These are phyloP conservation scores for Saccharomyces hybrid DNA, from an alignment of 1,139 yeast species.

Conservation along the genomic window DNA sequence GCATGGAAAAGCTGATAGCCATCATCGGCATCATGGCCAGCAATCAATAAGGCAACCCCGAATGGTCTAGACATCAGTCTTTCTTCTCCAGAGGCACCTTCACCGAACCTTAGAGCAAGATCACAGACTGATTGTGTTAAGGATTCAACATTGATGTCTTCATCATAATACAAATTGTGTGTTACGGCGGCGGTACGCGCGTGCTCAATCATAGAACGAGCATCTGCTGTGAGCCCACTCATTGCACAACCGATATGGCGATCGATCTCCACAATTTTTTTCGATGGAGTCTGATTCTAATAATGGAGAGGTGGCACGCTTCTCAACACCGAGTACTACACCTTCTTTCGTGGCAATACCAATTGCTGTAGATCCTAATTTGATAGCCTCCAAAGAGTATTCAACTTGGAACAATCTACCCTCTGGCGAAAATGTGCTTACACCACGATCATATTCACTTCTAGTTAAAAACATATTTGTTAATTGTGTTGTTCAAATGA, in stretches of 20 bases:
- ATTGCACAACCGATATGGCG: conserved; percentile 95
- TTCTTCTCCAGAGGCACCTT: conserved; percentile 96
- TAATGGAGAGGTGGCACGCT: conserved; percentile 87
- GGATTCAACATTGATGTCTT: conserved; percentile 85
- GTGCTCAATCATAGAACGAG: conserved; percentile 96
- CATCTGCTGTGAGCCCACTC: conserved; percentile 98
- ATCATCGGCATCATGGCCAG: conserved; percentile 85
- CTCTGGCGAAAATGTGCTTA: conserved; percentile 96
- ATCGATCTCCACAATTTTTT: conserved; percentile 92
- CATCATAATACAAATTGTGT: conserved; percentile 86
- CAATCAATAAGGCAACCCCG: conserved; percentile 94
- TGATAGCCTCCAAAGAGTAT: conserved; percentile 94
- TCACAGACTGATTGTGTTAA: conserved; percentile 96
- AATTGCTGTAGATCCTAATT: conserved; percentile 89
- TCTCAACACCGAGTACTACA: conserved; percentile 92
- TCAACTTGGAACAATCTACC: conserved; percentile 98
- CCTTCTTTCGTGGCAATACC: conserved; percentile 97
- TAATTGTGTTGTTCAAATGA: background rate
- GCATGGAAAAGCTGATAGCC: conserved; percentile 97
- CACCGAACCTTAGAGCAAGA: conserved; percentile 93
- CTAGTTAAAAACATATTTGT: conserved; percentile 81
- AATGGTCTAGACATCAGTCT: conserved; percentile 97
- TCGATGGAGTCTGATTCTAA: conserved; percentile 91
- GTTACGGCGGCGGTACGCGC: conserved; percentile 89
- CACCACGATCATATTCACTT: conserved; percentile 99